phyloP scores from a whole-genome alignment of 2,329 filamentous ascomycete genomes.

The Fusarium nanum region DNA sequence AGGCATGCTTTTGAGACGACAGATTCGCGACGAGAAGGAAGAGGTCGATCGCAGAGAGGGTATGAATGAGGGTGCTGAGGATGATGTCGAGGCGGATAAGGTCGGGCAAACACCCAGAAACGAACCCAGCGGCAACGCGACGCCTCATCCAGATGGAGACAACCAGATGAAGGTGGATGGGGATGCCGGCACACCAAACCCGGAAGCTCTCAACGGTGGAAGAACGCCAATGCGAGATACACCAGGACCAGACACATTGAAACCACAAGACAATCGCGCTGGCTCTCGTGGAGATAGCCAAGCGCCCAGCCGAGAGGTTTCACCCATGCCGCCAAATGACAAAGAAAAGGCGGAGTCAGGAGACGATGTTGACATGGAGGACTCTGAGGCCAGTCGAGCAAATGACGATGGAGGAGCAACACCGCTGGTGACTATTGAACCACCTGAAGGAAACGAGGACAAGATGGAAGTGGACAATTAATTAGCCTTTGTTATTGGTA shows the following conservation, averaged over 20 bases:
- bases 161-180: conserved; percentile 46
- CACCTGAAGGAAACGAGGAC: conserved; percentile 61
- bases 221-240: conserved; percentile 51
- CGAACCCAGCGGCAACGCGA: conserved; percentile 64
- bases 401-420: conserved; percentile 58
- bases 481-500: neutral
- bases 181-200: conserved; percentile 46
- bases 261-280: conserved; percentile 29
- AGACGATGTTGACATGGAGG: conserved; percentile 71
- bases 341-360: conserved; percentile 55
- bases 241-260: conserved; percentile 46
- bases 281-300: conserved; percentile 45
- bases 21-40: conserved; percentile 95
- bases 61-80: conserved; percentile 76
- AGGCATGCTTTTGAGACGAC: conserved; percentile 83
- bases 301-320: conserved; percentile 46
- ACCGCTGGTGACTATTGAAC: conserved; percentile 63
- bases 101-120: conserved; percentile 63
- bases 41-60: conserved; percentile 90
- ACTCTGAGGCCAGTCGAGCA: conserved; percentile 53
- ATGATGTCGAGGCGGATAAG: conserved; percentile 62
- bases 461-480: conserved; percentile 73
- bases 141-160: conserved; percentile 61
- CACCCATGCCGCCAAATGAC: conserved; percentile 47
- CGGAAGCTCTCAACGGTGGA: conserved; percentile 45